Base-by-base conservation (phyloP, 495 filamentous ascomycete genomes). In the Penicillium cataractarum region DNA sequence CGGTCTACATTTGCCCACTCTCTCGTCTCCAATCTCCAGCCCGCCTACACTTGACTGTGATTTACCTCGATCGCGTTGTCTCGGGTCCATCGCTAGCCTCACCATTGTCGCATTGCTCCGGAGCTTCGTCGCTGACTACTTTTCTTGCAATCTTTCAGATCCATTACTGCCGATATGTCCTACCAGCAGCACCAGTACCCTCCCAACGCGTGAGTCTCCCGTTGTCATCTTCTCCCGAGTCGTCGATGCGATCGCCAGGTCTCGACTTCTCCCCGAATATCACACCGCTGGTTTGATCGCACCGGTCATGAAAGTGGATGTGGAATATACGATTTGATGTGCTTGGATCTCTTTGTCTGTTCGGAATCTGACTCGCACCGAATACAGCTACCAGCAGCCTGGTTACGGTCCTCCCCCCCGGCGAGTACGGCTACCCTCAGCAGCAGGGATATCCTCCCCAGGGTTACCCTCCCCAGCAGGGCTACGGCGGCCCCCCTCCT, bases 151-250 rank as follows among this genome's bases (percentile, higher is more conserved):
- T 17, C 17, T 55, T 55, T 10, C n/a, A 69, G 61, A 44, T 48
- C 13, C 7, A 22, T 32, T 2, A 60, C 17, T 29, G 51, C 24
- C 70, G 66, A 4, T 7, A 85, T 85, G 82, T 70, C 81, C 57
- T 77, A 70, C 67, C 75, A 83, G 68, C 51, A 62, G 55, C 75
- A 74, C 61, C 74, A 69, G 67, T 74, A 64, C 17, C 72, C 53
- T 39, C 62, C 62, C 26, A 58, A 49, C 21, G 51, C 50, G 62
- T 62, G 52, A 67, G 65, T 65, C 54, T 29, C 50, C 32, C 52
- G 22, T 46, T 40, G 26, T 33, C 17, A 8, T 52, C 7, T 58
- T 29, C 9, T 33, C 17, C 26, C 32, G n/a, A 4, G 10, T 37
- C 4, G 13, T 21, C 21, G 32, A 24, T 27, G 53, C 32, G 10